Percentiles rank a stretch among this genome's conserved stretches.
Conservation (phyloP, 2,329 filamentous ascomycete genomes). For the Bisporella sp. region DNA sequence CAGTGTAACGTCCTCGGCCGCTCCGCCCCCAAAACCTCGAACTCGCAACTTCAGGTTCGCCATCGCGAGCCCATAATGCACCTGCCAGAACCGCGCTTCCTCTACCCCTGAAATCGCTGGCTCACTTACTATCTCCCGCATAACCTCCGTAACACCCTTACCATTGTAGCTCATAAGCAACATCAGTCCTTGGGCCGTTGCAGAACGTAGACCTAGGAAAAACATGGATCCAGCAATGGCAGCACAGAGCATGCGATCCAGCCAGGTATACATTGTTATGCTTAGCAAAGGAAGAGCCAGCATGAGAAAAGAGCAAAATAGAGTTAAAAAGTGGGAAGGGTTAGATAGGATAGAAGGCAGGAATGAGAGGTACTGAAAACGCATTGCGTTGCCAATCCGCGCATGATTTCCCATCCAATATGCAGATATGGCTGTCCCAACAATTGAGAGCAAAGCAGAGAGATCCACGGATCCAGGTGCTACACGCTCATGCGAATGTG, state of each 20-base stretch:
- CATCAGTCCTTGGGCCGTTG: constrained; percentile 84
- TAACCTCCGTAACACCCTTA: constrained; percentile 45
- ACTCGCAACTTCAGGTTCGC: constrained; percentile 83
- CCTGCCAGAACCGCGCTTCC: constrained; percentile 96
- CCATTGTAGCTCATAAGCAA: constrained; percentile 79
- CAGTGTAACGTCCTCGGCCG: constrained; percentile 58
- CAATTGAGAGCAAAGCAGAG: constrained; percentile 73
- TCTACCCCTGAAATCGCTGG: constrained; percentile 70
- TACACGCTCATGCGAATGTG: constrained; percentile 58
- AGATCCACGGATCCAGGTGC: constrained; percentile 73
- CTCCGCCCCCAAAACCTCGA: constrained; percentile 33
- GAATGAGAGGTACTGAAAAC: constrained; percentile 72
- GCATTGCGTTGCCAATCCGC: constrained; percentile 86
- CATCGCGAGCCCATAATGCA: constrained; percentile 95
- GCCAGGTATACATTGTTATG: constrained; percentile 71
- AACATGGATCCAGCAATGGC: constrained; percentile 87
- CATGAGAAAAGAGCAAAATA: constrained; percentile 77
- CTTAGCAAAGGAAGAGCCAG: constrained; percentile 77
- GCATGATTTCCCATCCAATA: constrained; percentile 85
- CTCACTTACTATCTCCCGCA: constrained; percentile 79
- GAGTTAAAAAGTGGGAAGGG: constrained; percentile 88
- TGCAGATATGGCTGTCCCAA: constrained; percentile 77
- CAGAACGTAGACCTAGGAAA: constrained; percentile 72
- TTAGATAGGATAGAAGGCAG: constrained; percentile 87
- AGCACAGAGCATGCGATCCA: constrained; percentile 76